Evolutionary conservation across 1,139 yeast genomes (phyloP).

Genomic region (Scheffersomyces quercinus): DNA sequence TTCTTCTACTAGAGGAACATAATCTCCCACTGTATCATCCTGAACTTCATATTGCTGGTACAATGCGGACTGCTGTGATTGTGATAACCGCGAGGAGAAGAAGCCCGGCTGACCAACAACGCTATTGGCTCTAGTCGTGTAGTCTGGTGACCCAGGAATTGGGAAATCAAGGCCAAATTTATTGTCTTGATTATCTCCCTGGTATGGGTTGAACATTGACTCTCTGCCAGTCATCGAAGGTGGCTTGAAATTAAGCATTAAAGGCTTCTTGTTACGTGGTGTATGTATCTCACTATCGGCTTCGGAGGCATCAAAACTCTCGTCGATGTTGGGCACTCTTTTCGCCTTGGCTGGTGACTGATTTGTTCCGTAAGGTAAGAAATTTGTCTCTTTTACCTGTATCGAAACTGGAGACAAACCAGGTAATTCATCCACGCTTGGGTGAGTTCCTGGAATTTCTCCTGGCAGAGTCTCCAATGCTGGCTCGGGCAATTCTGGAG

Average conservation of each 20-base stretch:
- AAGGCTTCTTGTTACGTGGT: constrained; percentile 5
- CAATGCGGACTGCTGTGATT: constrained; percentile 47
- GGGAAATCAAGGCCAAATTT: constrained; percentile 41
- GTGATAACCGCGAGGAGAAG: constrained; percentile 42
- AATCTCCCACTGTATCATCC: constrained; percentile 49
- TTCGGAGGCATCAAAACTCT: constrained; percentile 15
- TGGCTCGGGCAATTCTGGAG: background rate
- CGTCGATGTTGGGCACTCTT: constrained; percentile 14
- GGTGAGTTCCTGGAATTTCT: background rate
- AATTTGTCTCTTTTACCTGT: background rate
- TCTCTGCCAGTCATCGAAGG: constrained; percentile 11
- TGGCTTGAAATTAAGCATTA: constrained; percentile 4
- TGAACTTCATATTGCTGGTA: constrained; percentile 50
- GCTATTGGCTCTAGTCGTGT: constrained; percentile 48
- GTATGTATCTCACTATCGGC: constrained; percentile 1
- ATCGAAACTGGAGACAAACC: background rate
- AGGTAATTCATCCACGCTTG: background rate
- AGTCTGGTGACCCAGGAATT: constrained; percentile 50
- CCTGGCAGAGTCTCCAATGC: background rate
- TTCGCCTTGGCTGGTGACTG: constrained; percentile 1
- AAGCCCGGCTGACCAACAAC: constrained; percentile 40
- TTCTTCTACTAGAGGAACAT: constrained; percentile 46
- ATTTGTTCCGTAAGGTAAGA: constrained; percentile 1
- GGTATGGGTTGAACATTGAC: constrained; percentile 31
- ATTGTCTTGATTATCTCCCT: constrained; percentile 15